phyloP scores from a whole-genome alignment of 2,329 filamentous ascomycete genomes.

The Aspergillus novoparasiticus region DNA sequence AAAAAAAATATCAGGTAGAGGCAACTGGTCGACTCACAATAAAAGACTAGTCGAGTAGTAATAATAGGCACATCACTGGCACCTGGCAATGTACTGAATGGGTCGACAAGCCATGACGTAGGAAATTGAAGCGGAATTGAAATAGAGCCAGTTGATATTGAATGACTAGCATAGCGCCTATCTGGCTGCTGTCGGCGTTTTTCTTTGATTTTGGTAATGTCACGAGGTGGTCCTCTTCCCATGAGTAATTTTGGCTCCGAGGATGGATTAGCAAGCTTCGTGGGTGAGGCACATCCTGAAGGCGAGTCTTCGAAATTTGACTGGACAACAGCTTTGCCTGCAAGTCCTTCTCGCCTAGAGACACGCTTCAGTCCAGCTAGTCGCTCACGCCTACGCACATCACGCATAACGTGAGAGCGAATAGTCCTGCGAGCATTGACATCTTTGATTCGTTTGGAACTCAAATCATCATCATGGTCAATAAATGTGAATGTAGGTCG shows the following conservation, averaged over 20 bases:
- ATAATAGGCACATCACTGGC: conserved; percentile 27
- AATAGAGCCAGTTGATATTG: conserved; percentile 17
- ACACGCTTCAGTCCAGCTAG: conserved; percentile 41
- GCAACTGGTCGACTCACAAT: conserved; percentile 31
- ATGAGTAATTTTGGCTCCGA: not conserved
- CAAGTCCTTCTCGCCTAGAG: conserved; percentile 30
- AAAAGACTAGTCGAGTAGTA: conserved; percentile 33
- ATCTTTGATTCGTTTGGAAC: conserved; percentile 42
- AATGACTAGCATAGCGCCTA: conserved; percentile 21
- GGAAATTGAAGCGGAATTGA: conserved; percentile 23
- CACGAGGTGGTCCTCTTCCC: not conserved
- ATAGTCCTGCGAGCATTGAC: conserved; percentile 43
- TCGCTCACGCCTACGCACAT: conserved; percentile 44
- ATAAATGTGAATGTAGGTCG: conserved; percentile 44
- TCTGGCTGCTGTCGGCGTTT: not conserved
- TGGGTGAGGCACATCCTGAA: conserved; percentile 17
- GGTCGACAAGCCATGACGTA: conserved; percentile 34
- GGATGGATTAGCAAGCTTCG: conserved; percentile 19
- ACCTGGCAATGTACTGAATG: conserved; percentile 37
- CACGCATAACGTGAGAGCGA: conserved; percentile 48
- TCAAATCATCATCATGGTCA: conserved; percentile 43
- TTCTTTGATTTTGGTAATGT: not conserved
- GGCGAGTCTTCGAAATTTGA: conserved; percentile 12
- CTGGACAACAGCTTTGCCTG: conserved; percentile 11
- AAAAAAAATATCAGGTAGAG: not conserved